Evolutionary conservation across 139 green algal species (phyloP), one percentile per base, ranked within the genome.

Genomic region (Coccomyxa sp.): DNA sequence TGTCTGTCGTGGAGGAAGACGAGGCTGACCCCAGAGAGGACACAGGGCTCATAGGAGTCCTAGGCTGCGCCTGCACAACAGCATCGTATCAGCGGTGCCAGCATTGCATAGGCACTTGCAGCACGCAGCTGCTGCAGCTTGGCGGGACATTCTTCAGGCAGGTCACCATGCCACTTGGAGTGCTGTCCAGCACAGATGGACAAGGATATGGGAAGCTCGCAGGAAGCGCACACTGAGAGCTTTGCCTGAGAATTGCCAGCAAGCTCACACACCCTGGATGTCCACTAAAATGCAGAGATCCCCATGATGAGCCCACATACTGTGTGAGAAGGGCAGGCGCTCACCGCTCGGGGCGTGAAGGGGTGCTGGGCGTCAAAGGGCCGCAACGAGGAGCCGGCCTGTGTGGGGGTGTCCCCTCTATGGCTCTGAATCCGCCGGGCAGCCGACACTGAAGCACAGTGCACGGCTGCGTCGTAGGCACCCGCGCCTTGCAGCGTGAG

Each of bases 381-480:
- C 24, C 29, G n/a, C 27, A 38, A 27, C 10, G 64, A 27, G 14
- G 64, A 10, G 1, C 64, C 64, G 64, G 29, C 29, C 14, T 38
- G 50, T 18, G 50, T 41, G 2, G 69, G 71, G 1, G 71, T 36
- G 71, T 34, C 24, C 38, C 38, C 71, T 38, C 38, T 36, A 29
- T 84, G 80, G 73, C 79, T 73, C 68, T 73, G 36, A 24, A 90
- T 86, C 73, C 93, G 89, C 10, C 93, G 88, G 4, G 93, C 93
- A 36, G 93, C 93, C 10, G 90, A 95, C 6, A 97, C 87, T 0
- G 88, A 92, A 10, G 93, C 93, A 74, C 93, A 97, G 86, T 97
- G 91, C 58, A 97, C 93, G 4, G 93, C 93, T 12, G 93, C 93
- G 74, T 97, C 93, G 80, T 97, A 97, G 0, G 93, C 92, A 12